Evolutionary conservation across 805 yeast genomes (phyloP).

Genomic region (Metschnikowia lunata): DNA sequence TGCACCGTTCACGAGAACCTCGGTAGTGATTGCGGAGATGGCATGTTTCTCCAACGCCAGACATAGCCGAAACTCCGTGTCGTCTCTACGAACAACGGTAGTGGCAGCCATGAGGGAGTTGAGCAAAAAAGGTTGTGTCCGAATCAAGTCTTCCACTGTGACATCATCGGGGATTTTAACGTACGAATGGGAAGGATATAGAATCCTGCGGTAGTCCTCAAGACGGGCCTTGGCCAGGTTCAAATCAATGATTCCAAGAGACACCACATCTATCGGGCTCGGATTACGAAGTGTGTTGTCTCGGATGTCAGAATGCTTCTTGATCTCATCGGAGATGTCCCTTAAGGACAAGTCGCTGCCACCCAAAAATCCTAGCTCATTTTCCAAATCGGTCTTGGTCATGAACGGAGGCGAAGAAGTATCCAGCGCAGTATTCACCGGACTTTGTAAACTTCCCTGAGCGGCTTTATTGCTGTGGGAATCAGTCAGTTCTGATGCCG

Average conservation of each 20-base stretch:
- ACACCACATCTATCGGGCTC: conserved; percentile 45
- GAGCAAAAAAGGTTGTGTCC: conserved; percentile 56
- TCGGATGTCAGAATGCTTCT: conserved; percentile 43
- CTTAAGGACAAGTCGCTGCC: conserved; percentile 33
- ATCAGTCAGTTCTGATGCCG: conserved; percentile 3
- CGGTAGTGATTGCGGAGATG: conserved; percentile 47
- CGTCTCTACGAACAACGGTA: conserved; percentile 38
- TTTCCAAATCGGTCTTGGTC: conserved; percentile 35
- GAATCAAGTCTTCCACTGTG: conserved; percentile 45
- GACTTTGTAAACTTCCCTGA: neutral
- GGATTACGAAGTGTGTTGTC: conserved; percentile 26
- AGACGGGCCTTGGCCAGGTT: conserved; percentile 59
- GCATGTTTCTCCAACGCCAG: conserved; percentile 52
- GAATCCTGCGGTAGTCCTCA: conserved; percentile 41
- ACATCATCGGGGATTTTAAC: conserved; percentile 47
- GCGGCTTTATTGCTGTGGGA: neutral
- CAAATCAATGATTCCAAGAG: conserved; percentile 50
- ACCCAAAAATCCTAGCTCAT: conserved; percentile 36
- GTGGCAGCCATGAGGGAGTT: conserved; percentile 61
- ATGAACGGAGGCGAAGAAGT: conserved; percentile 23
- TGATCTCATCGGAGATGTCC: conserved; percentile 43
- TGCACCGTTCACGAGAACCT: conserved; percentile 63
- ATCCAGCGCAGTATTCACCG: conserved; percentile 3
- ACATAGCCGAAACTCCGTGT: conserved; percentile 36
- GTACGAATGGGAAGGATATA: conserved; percentile 52